Conservation (phyloP, 2,329 filamentous ascomycete species). For the Lachnellula arida region DNA sequence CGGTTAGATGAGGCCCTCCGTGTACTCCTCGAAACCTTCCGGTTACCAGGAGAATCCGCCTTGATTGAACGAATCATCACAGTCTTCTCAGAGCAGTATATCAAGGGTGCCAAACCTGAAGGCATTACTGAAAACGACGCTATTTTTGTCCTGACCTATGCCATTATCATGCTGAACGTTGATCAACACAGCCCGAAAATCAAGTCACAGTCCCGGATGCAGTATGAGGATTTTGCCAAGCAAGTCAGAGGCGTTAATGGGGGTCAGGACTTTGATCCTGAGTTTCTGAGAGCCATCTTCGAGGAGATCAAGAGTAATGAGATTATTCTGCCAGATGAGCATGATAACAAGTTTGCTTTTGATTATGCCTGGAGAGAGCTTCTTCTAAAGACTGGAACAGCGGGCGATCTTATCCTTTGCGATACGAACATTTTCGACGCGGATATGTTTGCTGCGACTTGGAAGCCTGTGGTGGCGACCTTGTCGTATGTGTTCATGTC, state of each 20-base stretch:
- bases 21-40: constrained; percentile 83
- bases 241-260: constrained; percentile 90
- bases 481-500: constrained; percentile 99
- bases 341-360: constrained; percentile 93
- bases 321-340: constrained; percentile 95
- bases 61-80: constrained; percentile 91
- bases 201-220: constrained; percentile 76
- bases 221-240: constrained; percentile 71
- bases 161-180: constrained; percentile 96
- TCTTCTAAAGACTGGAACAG: constrained; percentile 73
- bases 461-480: constrained; percentile 91
- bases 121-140: constrained; percentile 82
- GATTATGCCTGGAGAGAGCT: constrained; percentile 98
- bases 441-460: constrained; percentile 95
- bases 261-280: constrained; percentile 74
- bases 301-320: constrained; percentile 89
- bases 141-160: constrained; percentile 87
- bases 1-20: constrained; percentile 87
- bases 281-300: constrained; percentile 82
- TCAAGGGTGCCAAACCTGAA: constrained; percentile 61
- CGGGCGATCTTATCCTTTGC: constrained; percentile 70
- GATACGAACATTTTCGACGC: constrained; percentile 94
- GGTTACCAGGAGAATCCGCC: constrained; percentile 85
- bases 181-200: constrained; percentile 95
- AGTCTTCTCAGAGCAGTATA: constrained; percentile 82